Evolutionary conservation across 441 rosid genomes (phyloP).

Genomic region (Syzygium malaccense): DNA sequence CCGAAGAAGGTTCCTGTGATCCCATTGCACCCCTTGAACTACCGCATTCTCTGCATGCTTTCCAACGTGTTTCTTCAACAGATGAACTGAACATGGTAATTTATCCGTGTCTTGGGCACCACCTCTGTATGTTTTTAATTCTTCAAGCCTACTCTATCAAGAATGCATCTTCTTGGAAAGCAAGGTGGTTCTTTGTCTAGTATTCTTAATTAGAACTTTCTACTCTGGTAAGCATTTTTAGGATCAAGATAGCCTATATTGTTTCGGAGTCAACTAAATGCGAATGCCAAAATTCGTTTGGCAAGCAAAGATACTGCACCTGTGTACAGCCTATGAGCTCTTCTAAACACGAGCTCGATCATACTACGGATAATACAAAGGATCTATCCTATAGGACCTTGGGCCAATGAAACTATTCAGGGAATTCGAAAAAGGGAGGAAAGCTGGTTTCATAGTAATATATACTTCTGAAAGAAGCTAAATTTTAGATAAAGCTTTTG

Average conservation of each 20-base stretch:
- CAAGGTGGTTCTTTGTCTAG: neutral
- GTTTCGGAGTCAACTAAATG: neutral
- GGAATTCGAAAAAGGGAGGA: neutral
- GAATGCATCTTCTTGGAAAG: neutral
- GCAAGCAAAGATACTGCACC: neutral
- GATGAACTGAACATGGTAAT: constrained; percentile 64
- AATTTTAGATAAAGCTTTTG: neutral
- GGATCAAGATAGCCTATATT: neutral
- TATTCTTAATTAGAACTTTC: neutral
- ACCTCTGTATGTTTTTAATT: neutral
- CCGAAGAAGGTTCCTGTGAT: constrained; percentile 63
- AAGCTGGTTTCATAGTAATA: neutral
- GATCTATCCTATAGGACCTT: neutral
- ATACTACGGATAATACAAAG: neutral
- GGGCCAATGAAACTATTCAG: neutral
- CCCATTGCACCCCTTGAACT: constrained; percentile 91
- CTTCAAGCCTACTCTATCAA: neutral
- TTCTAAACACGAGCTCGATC: neutral
- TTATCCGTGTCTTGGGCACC: neutral
- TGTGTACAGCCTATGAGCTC: neutral
- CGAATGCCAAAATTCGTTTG: neutral
- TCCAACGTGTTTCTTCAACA: constrained; percentile 62
- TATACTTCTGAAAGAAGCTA: neutral
- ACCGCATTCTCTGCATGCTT: constrained; percentile 87
- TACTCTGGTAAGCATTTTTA: neutral